Percentiles rank a stretch among this genome's conserved stretches.
Conservation (phyloP, 2,329 filamentous ascomycete species). For the Alternaria infectoria region DNA sequence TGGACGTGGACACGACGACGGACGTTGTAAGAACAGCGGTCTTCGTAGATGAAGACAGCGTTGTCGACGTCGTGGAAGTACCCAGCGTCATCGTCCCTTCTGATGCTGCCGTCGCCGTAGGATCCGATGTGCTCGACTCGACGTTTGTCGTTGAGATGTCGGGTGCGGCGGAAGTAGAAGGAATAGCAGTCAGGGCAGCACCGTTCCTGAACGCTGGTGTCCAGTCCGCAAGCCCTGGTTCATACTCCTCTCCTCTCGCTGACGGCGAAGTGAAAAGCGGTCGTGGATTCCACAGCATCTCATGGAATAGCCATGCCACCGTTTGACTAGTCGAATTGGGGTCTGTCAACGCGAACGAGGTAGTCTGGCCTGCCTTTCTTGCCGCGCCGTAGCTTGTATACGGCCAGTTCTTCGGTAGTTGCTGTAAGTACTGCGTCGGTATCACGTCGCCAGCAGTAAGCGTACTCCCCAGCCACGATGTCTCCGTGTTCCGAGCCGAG, state of each 20-base stretch:
- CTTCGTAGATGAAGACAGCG: background rate
- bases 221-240: slow-evolving; percentile 3
- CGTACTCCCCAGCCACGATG: background rate
- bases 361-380: background rate
- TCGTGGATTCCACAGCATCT: slow-evolving; percentile 6
- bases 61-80: too few relatives aligned
- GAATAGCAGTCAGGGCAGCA: background rate
- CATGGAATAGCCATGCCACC: slow-evolving; percentile 7
- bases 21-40: background rate
- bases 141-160: background rate
- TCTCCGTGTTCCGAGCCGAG: background rate
- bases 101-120: background rate
- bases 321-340: background rate
- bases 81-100: background rate
- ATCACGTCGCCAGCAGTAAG: background rate
- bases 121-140: background rate
- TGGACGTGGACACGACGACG: background rate
- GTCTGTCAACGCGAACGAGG: background rate
- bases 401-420: slow-evolving; percentile 16
- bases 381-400: slow-evolving; percentile 11
- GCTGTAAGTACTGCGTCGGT: slow-evolving; percentile 12
- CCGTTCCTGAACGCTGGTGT: background rate
- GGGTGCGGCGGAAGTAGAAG: background rate
- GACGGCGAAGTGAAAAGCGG: slow-evolving; percentile 5
- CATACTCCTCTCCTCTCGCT: background rate